These are phyloP conservation scores for Rhizopogon sp. DNA, from an alignment of 768 basidiomycete genomes.

Conservation along the genomic window DNA sequence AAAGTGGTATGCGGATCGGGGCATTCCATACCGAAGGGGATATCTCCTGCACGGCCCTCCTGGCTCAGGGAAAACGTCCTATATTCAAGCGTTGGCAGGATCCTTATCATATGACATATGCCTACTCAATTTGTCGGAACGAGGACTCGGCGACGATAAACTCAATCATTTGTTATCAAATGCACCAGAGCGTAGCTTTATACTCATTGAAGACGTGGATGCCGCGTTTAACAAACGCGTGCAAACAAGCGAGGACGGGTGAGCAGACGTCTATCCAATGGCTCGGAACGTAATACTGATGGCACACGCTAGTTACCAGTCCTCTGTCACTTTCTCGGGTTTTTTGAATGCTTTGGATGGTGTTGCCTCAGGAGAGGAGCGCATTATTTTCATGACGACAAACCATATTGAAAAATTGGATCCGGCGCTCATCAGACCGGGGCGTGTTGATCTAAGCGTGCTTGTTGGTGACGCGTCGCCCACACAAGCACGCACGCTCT, in stretches of 20 bases:
- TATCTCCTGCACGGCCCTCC: slow-evolving; percentile 95
- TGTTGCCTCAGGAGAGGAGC: slow-evolving; percentile 94
- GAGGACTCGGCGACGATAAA: slow-evolving; percentile 95
- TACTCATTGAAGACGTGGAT: slow-evolving; percentile 97
- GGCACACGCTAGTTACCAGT: slow-evolving; percentile 65
- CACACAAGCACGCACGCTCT: slow-evolving; percentile 71
- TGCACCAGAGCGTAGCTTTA: slow-evolving; percentile 86
- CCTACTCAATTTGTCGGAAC: slow-evolving; percentile 90
- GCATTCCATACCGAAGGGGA: slow-evolving; percentile 96
- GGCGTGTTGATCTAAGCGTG: slow-evolving; percentile 85
- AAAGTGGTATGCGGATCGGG: slow-evolving; percentile 96
- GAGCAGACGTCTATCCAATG: slow-evolving; percentile 19
- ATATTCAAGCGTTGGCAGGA: slow-evolving; percentile 95
- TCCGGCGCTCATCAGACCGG: slow-evolving; percentile 92
- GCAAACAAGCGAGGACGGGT: slow-evolving; percentile 92
- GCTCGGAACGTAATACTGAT: not conserved
- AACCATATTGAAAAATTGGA: slow-evolving; percentile 90
- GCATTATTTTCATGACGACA: slow-evolving; percentile 99
- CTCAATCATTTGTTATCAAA: slow-evolving; percentile 90
- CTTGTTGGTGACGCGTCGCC: slow-evolving; percentile 85
- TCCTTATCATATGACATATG: slow-evolving; percentile 93
- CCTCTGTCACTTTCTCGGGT: slow-evolving; percentile 95
- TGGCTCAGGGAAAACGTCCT: slow-evolving; percentile 97
- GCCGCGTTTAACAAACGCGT: slow-evolving; percentile 94
- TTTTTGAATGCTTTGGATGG: slow-evolving; percentile 96